Conservation (phyloP, 179 eudicot genomes). For the Actinidia arguta region DNA sequence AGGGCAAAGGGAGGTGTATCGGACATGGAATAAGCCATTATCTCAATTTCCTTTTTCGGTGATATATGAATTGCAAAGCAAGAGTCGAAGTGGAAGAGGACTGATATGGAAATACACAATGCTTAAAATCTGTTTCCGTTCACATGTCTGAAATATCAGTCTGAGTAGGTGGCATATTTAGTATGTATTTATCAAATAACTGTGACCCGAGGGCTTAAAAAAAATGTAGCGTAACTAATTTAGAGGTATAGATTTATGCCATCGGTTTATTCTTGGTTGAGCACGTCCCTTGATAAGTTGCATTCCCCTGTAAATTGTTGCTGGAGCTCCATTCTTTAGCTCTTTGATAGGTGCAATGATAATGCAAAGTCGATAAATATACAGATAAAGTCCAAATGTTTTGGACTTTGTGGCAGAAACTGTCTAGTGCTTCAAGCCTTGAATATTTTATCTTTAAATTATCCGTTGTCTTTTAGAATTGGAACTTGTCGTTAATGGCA, state of each 20-base stretch:
- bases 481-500: neutral
- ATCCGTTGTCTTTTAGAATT: neutral
- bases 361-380: neutral
- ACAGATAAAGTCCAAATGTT: neutral
- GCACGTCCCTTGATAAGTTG: no score
- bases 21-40: neutral
- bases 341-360: neutral
- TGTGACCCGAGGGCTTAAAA: no score
- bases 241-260: neutral
- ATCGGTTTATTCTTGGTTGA: neutral
- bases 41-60: neutral
- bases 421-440: neutral
- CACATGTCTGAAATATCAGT: no score
- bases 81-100: neutral
- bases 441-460: neutral
- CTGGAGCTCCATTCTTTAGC: neutral
- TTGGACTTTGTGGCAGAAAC: neutral
- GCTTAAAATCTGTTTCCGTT: neutral
- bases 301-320: neutral
- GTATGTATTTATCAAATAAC: neutral
- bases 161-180: neutral
- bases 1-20: neutral
- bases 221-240: no score
- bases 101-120: neutral
- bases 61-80: neutral